Conservation (phyloP, 257 asterid species). For the Salvia hispanica region DNA sequence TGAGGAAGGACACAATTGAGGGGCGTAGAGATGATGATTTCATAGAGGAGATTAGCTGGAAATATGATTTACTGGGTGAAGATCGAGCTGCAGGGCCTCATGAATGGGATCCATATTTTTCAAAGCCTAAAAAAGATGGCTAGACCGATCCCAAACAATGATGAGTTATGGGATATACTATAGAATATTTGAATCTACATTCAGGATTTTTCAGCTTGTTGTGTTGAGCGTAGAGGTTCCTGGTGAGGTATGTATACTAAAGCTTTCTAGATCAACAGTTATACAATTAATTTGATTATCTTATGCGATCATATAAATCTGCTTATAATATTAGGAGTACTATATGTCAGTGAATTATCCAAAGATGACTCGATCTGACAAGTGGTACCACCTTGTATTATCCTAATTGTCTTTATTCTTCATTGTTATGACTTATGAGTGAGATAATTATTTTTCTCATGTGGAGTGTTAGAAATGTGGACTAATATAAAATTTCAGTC, state of each 20-base stretch:
- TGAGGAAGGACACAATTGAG: slow-evolving; percentile 61
- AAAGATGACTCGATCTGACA: background rate
- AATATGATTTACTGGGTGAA: slow-evolving; percentile 63
- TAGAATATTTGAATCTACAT: background rate
- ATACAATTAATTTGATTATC: slow-evolving; percentile 13
- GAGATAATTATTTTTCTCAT: no score
- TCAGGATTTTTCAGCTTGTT: background rate
- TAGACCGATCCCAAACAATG: slow-evolving; percentile 35
- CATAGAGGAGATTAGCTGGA: slow-evolving; percentile 78
- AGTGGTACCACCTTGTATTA: background rate
- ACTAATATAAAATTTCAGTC: no score
- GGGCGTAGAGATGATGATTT: slow-evolving; percentile 56
- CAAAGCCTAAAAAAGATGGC: slow-evolving; percentile 47
- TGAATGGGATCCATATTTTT: slow-evolving; percentile 86
- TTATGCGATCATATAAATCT: slow-evolving; percentile 25
- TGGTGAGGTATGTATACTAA: slow-evolving; percentile 28
- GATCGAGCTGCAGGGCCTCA: slow-evolving; percentile 55
- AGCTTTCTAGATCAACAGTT: slow-evolving; percentile 16
- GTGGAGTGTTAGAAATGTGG: no score
- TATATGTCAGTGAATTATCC: slow-evolving; percentile 7
- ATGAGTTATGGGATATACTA: background rate
- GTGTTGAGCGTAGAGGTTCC: background rate
- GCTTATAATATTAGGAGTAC: slow-evolving; percentile 10
- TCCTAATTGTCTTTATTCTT: background rate
- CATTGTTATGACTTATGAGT: no score